phyloP scores from a whole-genome alignment of 306 rosid genomes.

The Trifolium pratense region DNA sequence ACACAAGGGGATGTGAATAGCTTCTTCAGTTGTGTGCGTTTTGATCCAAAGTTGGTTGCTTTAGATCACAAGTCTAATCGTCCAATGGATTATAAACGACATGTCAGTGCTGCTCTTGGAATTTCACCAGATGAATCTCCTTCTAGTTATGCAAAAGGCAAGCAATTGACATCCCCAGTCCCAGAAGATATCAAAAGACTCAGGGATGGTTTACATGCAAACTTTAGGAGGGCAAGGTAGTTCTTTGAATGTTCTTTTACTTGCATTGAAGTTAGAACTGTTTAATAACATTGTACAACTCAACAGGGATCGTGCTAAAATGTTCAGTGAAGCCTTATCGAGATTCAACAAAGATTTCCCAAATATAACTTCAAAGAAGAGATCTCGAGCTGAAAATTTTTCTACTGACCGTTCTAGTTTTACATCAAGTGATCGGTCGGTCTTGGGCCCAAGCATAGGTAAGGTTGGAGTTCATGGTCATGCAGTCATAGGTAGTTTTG shows the following conservation, averaged over 20 bases:
- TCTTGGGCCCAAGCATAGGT: slow-evolving; percentile 61
- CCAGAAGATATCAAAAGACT: slow-evolving; percentile 79
- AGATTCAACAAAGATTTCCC: slow-evolving; percentile 81
- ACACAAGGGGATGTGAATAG: slow-evolving; percentile 66
- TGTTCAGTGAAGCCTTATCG: slow-evolving; percentile 72
- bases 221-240: slow-evolving; percentile 81
- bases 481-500: slow-evolving; percentile 59
- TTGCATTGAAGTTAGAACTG: slow-evolving; percentile 40
- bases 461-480: slow-evolving; percentile 81
- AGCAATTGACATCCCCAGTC: slow-evolving; percentile 55
- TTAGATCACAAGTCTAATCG: slow-evolving; percentile 74
- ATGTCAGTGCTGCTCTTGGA: slow-evolving; percentile 65
- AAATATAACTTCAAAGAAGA: slow-evolving; percentile 78
- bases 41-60: slow-evolving; percentile 70
- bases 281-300: slow-evolving; percentile 46
- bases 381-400: slow-evolving; percentile 75
- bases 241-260: slow-evolving; percentile 46
- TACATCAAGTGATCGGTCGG: slow-evolving; percentile 63
- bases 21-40: slow-evolving; percentile 67
- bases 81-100: slow-evolving; percentile 72
- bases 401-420: slow-evolving; percentile 65
- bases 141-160: slow-evolving; percentile 73
- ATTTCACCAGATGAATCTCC: slow-evolving; percentile 80
- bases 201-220: slow-evolving; percentile 60
- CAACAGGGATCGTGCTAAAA: slow-evolving; percentile 73